Base-by-base conservation (phyloP, 2,329 filamentous ascomycete genomes). In the Epicoccum nigrum region DNA sequence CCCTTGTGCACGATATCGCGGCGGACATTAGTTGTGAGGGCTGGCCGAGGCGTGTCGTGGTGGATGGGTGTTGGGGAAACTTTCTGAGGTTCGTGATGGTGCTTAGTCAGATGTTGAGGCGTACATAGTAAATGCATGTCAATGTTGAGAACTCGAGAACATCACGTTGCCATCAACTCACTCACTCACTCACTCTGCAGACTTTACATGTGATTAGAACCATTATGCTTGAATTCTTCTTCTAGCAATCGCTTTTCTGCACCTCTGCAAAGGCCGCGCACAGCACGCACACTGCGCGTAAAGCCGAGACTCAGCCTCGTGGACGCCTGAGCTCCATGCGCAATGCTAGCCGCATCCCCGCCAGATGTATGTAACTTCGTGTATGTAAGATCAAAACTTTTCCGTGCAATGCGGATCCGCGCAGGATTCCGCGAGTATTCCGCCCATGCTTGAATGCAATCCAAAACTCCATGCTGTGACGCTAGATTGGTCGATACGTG, bases 1-100 rank as follows among this genome's bases (percentile, higher is more conserved):
- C 87, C 83, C 88, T 85, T 75, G 79, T 70, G 38, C 79, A 75
- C 48, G 83, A 76, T 67, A 81, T 67, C 54, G 81, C 75, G 59
- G 83, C 79, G 60, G 83, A 80, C 81, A 90, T 91, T 64, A 60
- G 48, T 40, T 47, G 54, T 45, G 50, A 53, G 45, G 42, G 62
- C 43, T 54, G 54, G 37, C 40, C 30, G 45, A 51, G 49, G 39
- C 40, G 41, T 44, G 45, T 49, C 51, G 47, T 39, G 56, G 28
- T 47, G 39, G 46, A 19, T 59, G 50, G 45, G 52, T 25, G 23
- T 25, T 25, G 23, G 23, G 23, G 23, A 55, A 67, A 67, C 63
- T 61, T 51, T 51, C 66, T 62, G 48, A 54, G 17, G 34, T 46
- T 21, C 15, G 21, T 25, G 21, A 15, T 32, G 2, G 6, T 23